These are phyloP conservation scores for Cordyceps tenuipes DNA, from an alignment of 2,329 filamentous ascomycete genomes.

Conservation along the genomic window DNA sequence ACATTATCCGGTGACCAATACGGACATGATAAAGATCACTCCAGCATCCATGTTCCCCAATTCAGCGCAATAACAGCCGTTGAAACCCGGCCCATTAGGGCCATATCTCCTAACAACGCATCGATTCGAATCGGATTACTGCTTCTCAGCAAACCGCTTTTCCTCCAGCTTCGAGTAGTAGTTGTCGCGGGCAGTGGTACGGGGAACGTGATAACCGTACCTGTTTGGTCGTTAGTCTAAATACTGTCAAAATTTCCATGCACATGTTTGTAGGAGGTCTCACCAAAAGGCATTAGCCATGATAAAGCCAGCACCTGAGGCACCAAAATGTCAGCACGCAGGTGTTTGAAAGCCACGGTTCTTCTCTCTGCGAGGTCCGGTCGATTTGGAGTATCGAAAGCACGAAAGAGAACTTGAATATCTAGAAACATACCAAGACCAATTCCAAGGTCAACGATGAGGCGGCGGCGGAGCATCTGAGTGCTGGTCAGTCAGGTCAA, in stretches of 20 bases:
- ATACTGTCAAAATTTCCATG: neutral
- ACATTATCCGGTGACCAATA: slow-evolving; percentile 6
- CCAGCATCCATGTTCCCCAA: slow-evolving; percentile 2
- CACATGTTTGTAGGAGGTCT: slow-evolving; percentile 12
- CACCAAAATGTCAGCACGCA: neutral
- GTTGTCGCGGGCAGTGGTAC: slow-evolving; percentile 49
- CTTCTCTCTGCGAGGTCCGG: neutral
- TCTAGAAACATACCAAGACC: slow-evolving; percentile 44
- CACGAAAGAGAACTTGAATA: neutral
- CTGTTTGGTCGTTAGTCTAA: slow-evolving; percentile 25
- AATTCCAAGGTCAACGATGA: slow-evolving; percentile 48
- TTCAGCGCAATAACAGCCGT: neutral
- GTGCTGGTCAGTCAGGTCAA: slow-evolving; percentile 24
- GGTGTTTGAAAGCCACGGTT: neutral
- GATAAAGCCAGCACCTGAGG: slow-evolving; percentile 42
- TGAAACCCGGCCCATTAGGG: neutral
- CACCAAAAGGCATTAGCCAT: slow-evolving; percentile 53
- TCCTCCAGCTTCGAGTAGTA: slow-evolving; percentile 52
- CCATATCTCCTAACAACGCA: neutral
- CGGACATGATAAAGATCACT: neutral
- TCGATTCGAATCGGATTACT: neutral
- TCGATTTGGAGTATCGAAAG: neutral
- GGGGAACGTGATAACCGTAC: slow-evolving; percentile 56
- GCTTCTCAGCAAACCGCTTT: slow-evolving; percentile 38
- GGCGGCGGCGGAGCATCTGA: slow-evolving; percentile 53